Base-by-base conservation (phyloP, 345 rosid genomes). In the Eucalyptus rudis region DNA sequence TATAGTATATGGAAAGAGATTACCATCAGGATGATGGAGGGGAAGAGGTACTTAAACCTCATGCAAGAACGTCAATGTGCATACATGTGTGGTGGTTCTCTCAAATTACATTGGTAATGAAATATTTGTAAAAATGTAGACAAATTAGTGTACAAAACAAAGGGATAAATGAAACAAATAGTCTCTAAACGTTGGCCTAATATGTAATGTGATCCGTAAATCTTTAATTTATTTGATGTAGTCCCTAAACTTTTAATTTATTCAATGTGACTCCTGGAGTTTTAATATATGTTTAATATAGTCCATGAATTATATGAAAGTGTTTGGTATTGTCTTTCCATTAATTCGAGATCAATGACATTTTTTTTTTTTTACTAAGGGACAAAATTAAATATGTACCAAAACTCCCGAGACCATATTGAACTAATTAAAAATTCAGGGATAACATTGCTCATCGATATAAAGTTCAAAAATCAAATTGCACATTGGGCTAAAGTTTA, bases 111-210 rank as follows among this genome's bases (percentile, higher is more conserved):
- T 25, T 59, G 15, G 31, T 59, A 27, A 27, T 27, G 66, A 59
- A 25, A 27, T 59, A 59, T 27, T 59, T 1, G 15, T 59, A 59
- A 59, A 59, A 12, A 11, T 59, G 7, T 25, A 59, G 66, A 25
- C 7, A 59, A 59, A 59, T 25, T 27, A 25, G 31, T 59, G 66
- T 59, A 59, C n/a, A 59, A 59, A 59, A 11, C 31, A 27, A 59
- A 58, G 4, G 25, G 25, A 54, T 54, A 54, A 54, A 54, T 51
- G 8, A 51, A 2, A 51, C 0, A 51, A 51, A 51, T 51, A 6
- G 8, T 3, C 0, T 51, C 0, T 16, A 1, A 51, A 51, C 4
- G 6, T 51, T 16, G 8, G 8, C 19, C 3, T 6, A 50, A 50
- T 51, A 51, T 51, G 20, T 51, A 51, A 3, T 51, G 20, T 51